phyloP scores from a whole-genome alignment of 768 basidiomycete species.

The Leccinum rimulosum region DNA sequence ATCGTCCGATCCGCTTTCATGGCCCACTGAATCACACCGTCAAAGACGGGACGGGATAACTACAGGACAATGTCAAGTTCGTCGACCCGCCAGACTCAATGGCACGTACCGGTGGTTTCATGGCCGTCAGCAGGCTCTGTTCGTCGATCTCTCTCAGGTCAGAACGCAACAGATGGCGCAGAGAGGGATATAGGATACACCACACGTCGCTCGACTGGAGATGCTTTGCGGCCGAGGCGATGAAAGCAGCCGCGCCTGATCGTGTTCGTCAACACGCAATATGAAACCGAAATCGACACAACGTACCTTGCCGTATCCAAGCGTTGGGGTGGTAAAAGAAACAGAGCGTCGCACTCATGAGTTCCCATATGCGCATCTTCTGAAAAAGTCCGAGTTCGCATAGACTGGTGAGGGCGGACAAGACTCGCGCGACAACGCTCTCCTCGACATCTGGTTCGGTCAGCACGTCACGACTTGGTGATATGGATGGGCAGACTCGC shows the following conservation, averaged over 20 bases:
- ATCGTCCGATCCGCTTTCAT: conserved; percentile 75
- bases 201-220: conserved; percentile 88
- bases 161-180: conserved; percentile 81
- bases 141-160: conserved; percentile 79
- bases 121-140: conserved; percentile 64
- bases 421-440: conserved; percentile 85
- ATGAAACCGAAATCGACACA: background rate
- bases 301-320: conserved; percentile 92
- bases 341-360: conserved; percentile 83
- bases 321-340: conserved; percentile 94
- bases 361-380: conserved; percentile 96
- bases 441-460: conserved; percentile 84
- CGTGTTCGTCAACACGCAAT: conserved; percentile 1
- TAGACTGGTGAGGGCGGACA: conserved; percentile 83
- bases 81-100: background rate
- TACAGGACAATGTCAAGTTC: conserved; percentile 18
- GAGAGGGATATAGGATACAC: conserved; percentile 93
- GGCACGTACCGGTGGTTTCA: conserved; percentile 72
- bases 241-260: conserved; percentile 81
- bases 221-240: conserved; percentile 80
- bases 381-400: conserved; percentile 89
- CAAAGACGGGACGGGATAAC: conserved; percentile 72
- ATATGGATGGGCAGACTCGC: conserved; percentile 39
- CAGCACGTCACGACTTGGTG: background rate
- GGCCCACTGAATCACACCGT: conserved; percentile 86